Conservation (phyloP, 768 basidiomycete species). For the Lactarius trivialis region DNA sequence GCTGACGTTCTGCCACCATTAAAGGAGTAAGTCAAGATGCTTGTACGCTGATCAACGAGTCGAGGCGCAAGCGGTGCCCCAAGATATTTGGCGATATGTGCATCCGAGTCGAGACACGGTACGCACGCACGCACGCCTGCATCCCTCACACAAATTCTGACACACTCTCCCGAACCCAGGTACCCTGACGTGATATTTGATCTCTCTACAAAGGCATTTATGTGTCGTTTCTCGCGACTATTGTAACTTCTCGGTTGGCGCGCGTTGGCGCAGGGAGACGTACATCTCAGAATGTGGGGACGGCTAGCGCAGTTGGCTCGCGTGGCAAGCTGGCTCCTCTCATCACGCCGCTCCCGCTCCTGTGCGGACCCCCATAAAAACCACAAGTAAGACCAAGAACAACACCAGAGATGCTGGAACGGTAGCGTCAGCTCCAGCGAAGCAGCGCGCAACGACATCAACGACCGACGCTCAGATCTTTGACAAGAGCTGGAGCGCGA, state of each 20-base stretch:
- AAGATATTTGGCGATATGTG: slow-evolving; percentile 18
- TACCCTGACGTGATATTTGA: slow-evolving; percentile 38
- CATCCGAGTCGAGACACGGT: slow-evolving; percentile 16
- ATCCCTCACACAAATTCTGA: background rate
- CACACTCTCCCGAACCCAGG: slow-evolving; percentile 29
- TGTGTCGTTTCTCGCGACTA: slow-evolving; percentile 40
- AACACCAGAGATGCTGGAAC: background rate
- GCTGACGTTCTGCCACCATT: slow-evolving; percentile 17
- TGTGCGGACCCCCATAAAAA: too few relatives aligned
- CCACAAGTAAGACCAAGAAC: background rate
- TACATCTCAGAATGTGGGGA: slow-evolving; percentile 34
- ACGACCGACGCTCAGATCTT: background rate
- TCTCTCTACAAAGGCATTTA: slow-evolving; percentile 25
- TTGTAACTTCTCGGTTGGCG: slow-evolving; percentile 47
- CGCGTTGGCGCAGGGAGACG: slow-evolving; percentile 39
- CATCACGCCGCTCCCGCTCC: background rate
- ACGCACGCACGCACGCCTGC: too few relatives aligned
- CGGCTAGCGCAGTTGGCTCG: slow-evolving; percentile 17
- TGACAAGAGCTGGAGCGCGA: background rate
- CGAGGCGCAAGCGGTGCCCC: background rate
- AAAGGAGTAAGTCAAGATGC: slow-evolving; percentile 17
- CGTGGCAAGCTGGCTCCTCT: background rate
- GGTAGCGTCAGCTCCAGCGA: background rate
- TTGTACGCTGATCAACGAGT: background rate
- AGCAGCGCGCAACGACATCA: background rate